Conservation (phyloP, 768 basidiomycete species). For the Russula sp. region DNA sequence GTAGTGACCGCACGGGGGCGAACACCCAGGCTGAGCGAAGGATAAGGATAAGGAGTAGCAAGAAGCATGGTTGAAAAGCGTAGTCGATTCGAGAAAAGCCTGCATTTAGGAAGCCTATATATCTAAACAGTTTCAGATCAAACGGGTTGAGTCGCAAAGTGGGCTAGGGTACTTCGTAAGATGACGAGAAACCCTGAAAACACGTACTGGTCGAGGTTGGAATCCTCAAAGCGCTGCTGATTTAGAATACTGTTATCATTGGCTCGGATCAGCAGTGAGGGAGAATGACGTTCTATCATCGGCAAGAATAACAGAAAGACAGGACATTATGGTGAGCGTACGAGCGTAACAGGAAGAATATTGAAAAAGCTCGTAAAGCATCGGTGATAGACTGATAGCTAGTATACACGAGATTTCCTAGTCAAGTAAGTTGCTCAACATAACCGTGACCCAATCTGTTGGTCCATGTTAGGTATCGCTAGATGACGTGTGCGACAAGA, state of each 20-base stretch:
- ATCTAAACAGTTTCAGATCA: not conserved
- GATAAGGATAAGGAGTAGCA: not conserved
- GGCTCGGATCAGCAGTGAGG: not conserved
- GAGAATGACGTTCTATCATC: not conserved
- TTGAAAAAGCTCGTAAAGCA: not conserved
- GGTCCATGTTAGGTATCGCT: slow-evolving; percentile 9
- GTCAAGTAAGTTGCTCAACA: not conserved
- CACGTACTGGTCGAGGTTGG: not conserved
- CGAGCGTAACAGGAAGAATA: not conserved
- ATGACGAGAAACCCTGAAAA: not conserved
- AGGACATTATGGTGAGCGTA: not conserved
- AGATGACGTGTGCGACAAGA: not conserved
- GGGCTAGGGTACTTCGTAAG: not conserved
- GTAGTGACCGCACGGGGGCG: slow-evolving; percentile 7
- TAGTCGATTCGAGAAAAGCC: not conserved
- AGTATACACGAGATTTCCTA: not conserved
- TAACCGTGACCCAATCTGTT: not conserved
- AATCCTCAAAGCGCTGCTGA: not conserved
- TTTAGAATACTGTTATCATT: too few relatives aligned
- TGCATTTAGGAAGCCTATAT: not conserved
- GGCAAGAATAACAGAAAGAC: not conserved
- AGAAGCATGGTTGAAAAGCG: not conserved
- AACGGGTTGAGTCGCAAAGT: not conserved
- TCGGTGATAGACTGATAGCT: not conserved
- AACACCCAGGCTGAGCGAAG: not conserved